Base-by-base conservation (phyloP, 495 filamentous ascomycete species). In the Penicillium bovifimosum region DNA sequence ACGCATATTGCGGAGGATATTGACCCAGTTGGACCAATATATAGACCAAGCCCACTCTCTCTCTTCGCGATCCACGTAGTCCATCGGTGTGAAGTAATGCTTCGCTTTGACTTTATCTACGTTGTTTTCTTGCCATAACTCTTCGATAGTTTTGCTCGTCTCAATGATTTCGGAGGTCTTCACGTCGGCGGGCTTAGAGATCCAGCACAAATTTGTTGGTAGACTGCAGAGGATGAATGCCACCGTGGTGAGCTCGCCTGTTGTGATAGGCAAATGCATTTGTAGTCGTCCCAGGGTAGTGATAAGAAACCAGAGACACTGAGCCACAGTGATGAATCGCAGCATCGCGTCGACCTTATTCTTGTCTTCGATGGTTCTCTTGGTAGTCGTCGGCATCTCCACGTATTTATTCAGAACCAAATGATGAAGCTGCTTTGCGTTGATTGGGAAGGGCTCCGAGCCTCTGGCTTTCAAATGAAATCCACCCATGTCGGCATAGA, bases 401-500 rank as follows among this genome's bases (percentile, higher is more conserved):
- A 62, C 9, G 18, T 55, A 59, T 20, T 40, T 43, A 6, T 53
- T 18, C 9, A 36, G 18, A 1, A 58, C 41, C 2, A 53, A 17
- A 2, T 9, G 0, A 32, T 27, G 38, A 1, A 58, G 50, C 40
- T 58, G 55, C 17, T 58, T 31, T 1, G 50, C 55, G 17, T 53
- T 39, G 1, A 59, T 26, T 3, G 49, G 52, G 47, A 55, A 43
- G 33, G 50, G n/a, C 1, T 46, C 16, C 58, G 11, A 38, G 59
- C 45, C 50, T 11, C 41, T 51, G 1, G 46, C 34, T 11, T 68
- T 48, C 6, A 76, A 41, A 0, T 56, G 50, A 51, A 75, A 66
- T 5, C 71, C 70, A 8, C 72, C 74, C 70, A 76, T 76, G 20
- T 64, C 47, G 16, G 65, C 67, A 46, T 66, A 76, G 46, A 66